Conservation (phyloP, 305 asterid species). For the Coffea humblotiana region DNA sequence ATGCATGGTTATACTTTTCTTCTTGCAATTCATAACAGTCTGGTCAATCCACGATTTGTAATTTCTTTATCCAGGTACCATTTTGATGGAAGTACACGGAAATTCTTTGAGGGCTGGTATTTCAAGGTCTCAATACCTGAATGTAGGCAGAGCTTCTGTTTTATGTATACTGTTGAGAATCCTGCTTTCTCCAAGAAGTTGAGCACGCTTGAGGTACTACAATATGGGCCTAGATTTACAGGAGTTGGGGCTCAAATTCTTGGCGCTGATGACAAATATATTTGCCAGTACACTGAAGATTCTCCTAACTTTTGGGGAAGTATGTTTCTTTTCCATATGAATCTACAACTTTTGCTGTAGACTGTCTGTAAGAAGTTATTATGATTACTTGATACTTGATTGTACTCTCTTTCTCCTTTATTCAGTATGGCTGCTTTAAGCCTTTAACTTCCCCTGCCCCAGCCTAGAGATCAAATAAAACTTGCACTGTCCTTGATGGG, state of each 20-base stretch:
- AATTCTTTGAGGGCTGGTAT: slow-evolving; percentile 97
- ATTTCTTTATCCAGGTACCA: slow-evolving; percentile 61
- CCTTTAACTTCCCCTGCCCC: neutral
- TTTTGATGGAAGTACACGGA: slow-evolving; percentile 84
- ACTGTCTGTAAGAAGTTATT: neutral
- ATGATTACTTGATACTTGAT: neutral
- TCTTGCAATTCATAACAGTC: neutral
- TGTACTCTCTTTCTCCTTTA: neutral
- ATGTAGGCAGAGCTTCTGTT: slow-evolving; percentile 93
- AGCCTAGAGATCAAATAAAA: neutral
- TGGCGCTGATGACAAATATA: slow-evolving; percentile 94
- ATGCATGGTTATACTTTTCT: neutral
- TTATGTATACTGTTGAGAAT: slow-evolving; percentile 89
- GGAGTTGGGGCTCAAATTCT: slow-evolving; percentile 97
- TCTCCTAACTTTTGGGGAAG: slow-evolving; percentile 90
- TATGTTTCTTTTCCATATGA: slow-evolving; percentile 31
- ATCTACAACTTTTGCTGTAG: slow-evolving; percentile 6
- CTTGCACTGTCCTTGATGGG: neutral
- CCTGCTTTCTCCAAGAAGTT: slow-evolving; percentile 72
- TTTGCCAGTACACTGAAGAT: slow-evolving; percentile 73
- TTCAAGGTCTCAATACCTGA: slow-evolving; percentile 95
- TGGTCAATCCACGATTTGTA: neutral
- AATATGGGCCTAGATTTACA: slow-evolving; percentile 75
- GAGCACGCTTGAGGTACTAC: slow-evolving; percentile 60
- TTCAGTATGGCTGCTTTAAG: too few relatives aligned